Percentiles rank a stretch among this genome's conserved stretches.
phyloP scores from a whole-genome alignment of 345 rosid species.

The Alliaria petiolata region DNA sequence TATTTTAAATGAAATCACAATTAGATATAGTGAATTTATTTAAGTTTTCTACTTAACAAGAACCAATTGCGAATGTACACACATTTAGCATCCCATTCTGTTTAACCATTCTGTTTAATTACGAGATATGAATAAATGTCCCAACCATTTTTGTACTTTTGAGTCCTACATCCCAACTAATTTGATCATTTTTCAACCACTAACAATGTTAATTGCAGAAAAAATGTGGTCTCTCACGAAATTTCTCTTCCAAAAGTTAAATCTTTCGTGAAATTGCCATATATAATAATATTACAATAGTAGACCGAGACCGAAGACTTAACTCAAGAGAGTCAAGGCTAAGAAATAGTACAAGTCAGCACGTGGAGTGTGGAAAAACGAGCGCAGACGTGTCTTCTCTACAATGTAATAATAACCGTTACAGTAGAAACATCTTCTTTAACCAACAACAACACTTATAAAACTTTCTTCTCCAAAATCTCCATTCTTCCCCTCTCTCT shows the following conservation, averaged over 20 bases:
- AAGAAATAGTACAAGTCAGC: not conserved
- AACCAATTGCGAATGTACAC: not conserved
- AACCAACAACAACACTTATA: not conserved
- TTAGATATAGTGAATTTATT: not conserved
- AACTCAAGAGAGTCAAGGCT: not conserved
- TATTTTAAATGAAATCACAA: not conserved
- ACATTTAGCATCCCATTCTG: not conserved
- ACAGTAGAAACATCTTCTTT: slow-evolving; percentile 12
- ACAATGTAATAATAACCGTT: slow-evolving; percentile 7
- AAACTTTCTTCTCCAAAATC: not conserved
- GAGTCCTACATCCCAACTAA: slow-evolving; percentile 14
- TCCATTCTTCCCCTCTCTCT: not conserved
- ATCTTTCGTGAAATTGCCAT: not conserved
- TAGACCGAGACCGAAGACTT: slow-evolving; percentile 10
- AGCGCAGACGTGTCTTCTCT: not conserved
- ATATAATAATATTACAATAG: not conserved
- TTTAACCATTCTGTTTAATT: no score
- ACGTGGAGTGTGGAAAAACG: slow-evolving; percentile 23
- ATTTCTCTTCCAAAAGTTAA: not conserved
- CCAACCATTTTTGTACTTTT: not conserved
- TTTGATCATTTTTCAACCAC: not conserved
- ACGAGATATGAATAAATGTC: not conserved
- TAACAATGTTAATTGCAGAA: not conserved
- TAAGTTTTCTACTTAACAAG: not conserved
- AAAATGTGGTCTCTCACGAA: not conserved